phyloP scores from a whole-genome alignment of 192 early-diverging fungal genomes.

The Allomyces macrogynus region DNA sequence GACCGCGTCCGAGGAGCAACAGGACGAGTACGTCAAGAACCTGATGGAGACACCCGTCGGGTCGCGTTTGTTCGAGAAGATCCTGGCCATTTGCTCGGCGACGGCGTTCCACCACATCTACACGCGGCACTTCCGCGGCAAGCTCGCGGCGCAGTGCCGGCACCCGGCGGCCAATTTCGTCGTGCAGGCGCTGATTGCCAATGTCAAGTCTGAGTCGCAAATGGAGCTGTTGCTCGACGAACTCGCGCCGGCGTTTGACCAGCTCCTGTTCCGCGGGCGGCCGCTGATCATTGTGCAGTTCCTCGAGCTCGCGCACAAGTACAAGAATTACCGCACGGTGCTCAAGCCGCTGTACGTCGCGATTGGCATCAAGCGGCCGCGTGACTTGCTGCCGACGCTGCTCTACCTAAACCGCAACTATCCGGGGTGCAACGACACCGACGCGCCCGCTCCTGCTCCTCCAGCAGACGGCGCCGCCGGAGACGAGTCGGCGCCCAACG shows the following conservation, averaged over 20 bases:
- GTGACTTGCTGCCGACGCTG: not conserved
- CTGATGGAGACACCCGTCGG: constrained; percentile 37
- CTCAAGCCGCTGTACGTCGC: not conserved
- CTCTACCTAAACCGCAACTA: not conserved
- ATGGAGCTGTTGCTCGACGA: constrained; percentile 44
- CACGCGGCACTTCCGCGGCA: constrained; percentile 35
- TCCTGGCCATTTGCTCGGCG: constrained; percentile 30
- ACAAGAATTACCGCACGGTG: not conserved
- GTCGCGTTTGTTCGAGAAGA: constrained; percentile 58
- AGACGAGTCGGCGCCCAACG: too few relatives aligned
- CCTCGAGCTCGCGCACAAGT: constrained; percentile 4
- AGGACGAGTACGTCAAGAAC: not conserved
- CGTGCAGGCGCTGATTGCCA: constrained; percentile 49
- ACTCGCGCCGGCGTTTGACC: constrained; percentile 26
- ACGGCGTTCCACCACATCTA: constrained; percentile 40
- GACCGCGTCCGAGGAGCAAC: not conserved
- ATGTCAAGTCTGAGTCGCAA: constrained; percentile 35
- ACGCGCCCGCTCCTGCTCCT: not conserved
- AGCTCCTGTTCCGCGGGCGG: constrained; percentile 41
- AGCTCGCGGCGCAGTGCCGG: constrained; percentile 34
- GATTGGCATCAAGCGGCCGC: not conserved
- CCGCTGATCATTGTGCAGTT: constrained; percentile 49
- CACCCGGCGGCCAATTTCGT: constrained; percentile 68
- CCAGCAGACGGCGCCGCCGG: too few relatives aligned
- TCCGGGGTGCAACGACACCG: not conserved